Evolutionary conservation across 2,329 filamentous ascomycete genomes (phyloP), one percentile per base, ranked within the genome.

Genomic region (Exophiala mesophila): DNA sequence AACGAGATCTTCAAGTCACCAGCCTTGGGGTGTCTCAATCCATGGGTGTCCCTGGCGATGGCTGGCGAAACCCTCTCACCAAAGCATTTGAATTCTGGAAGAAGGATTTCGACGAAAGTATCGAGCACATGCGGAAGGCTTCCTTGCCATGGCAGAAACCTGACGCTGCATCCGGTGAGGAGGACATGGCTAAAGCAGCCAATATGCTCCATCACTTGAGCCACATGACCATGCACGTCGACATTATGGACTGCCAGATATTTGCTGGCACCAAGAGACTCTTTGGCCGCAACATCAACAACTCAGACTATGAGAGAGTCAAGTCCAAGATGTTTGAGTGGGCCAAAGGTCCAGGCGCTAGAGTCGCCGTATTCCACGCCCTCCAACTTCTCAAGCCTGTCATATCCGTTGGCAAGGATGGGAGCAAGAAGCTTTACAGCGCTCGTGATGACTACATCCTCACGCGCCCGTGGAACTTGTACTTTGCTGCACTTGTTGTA

Each of bases 211-310:
- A 97, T 59, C 88, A 94, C 56, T 71, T 98, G 8, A 92, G 92
- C 1, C 90, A 97, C 62, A 96, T 98, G 87, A 87, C 88, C 3
- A 95, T 94, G 78, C 88, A 97, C 58, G 88, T 94, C 16, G 90
- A 97, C 58, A 87, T 97, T 43, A 85, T 94, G 15, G 89, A 97
- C 62, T 89, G 88, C 57, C 90, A 96, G 64, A 94, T 96, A 52
- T 95, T 92, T 62, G 92, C 90, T 3, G 82, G 89, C 7, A 87
- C 89, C 2, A 86, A 82, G 55, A 76, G 88, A 20, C 74, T 96
- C 2, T 77, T 97, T 5, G 90, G 92, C 15, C 81, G 90, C 36
- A 81, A 82, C 1, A 94, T 97, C 47, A 87, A 86, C 1, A 73
- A 79, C 2, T 79, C 85, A 48, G 92, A 97, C 63, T 82, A 92